Base-by-base conservation (phyloP, 2,329 filamentous ascomycete species). In the Fusarium pilosicola region DNA sequence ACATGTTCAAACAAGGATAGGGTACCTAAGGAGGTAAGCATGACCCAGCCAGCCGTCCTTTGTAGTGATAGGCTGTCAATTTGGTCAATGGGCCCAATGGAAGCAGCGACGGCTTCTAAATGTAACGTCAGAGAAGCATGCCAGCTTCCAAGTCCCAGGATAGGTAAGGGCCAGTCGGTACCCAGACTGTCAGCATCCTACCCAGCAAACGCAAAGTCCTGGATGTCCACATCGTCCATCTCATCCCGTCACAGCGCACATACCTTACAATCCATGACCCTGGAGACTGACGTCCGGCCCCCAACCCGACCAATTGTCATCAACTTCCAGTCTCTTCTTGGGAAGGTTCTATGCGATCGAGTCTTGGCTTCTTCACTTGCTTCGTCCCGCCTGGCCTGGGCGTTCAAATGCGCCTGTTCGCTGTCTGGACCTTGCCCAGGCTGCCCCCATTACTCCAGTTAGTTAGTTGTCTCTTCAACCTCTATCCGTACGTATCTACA, bases 381-480 rank as follows among this genome's bases (percentile, higher is more conserved):
- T 78, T 78, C 75, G 64, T 77, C 73, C 76, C 73, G 72, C 51
- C 62, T 76, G 73, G 76, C 60, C 68, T 76, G 55, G 70, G 73
- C 75, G 71, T 74, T 71, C 56, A 64, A 72, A 61, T 77, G 68
- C 59, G 76, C 74, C 75, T 73, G 70, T 68, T 65, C 62, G 36
- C 62, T 68, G 46, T 46, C 63, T 77, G 61, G 51, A 73, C 75
- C 65, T 58, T 49, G 63, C 66, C 65, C 24, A n/a, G 59, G 52
- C 22, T 67, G 52, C 46, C 49, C 66, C 63, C 38, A 62, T 26
- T 34, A 26, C n/a, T 24, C 32, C n/a, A n/a, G 34, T 39, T 36
- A 26, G 41, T 39, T 36, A 26, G 41, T 39, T 36, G 30, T 44
- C 58, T 44, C 26, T n/a, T 41, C 28, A n/a, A 49, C 52, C 63